Evolutionary conservation across 192 early-diverging fungal species (phyloP).

Genomic region (Diversispora epigaea): DNA sequence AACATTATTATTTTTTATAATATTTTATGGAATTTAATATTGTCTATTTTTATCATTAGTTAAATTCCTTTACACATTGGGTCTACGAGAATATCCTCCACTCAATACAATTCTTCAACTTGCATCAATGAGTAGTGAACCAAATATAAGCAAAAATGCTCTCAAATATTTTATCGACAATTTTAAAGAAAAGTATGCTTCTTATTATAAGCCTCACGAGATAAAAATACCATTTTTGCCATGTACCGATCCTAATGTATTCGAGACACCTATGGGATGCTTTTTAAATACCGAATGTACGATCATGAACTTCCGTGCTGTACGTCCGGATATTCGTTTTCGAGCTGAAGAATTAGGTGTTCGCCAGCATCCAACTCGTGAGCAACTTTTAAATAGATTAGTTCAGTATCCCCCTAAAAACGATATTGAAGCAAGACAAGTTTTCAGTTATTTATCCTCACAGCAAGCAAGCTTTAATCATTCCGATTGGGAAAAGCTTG

Average conservation of each 20-base stretch:
- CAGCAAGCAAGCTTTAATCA: conserved; percentile 59
- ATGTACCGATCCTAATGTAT: conserved; percentile 34
- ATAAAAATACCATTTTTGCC: conserved; percentile 66
- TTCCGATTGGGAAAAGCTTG: conserved; percentile 56
- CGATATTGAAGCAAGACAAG: conserved; percentile 42
- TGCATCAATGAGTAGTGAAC: conserved; percentile 35
- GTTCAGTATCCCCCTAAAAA: conserved; percentile 33
- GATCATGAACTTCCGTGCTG: conserved; percentile 66
- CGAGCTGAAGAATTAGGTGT: conserved; percentile 68
- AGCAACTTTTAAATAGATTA: conserved; percentile 43
- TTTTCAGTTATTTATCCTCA: conserved; percentile 70
- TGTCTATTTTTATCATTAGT: conserved; percentile 31
- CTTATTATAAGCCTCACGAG: conserved; percentile 47
- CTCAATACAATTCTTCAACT: conserved; percentile 42
- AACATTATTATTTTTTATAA: conserved; percentile 39
- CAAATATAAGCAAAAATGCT: conserved; percentile 47
- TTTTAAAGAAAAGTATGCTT: conserved; percentile 55
- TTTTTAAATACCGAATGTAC: conserved; percentile 59
- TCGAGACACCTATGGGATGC: conserved; percentile 62
- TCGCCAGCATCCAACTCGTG: conserved; percentile 53
- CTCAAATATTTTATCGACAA: conserved; percentile 73
- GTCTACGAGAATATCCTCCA: conserved; percentile 46
- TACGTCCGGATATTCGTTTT: conserved; percentile 52
- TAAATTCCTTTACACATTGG: conserved; percentile 51
- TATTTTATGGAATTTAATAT: conserved; percentile 35